Conservation (phyloP, 768 basidiomycete genomes). For the Pluteus cervinus region DNA sequence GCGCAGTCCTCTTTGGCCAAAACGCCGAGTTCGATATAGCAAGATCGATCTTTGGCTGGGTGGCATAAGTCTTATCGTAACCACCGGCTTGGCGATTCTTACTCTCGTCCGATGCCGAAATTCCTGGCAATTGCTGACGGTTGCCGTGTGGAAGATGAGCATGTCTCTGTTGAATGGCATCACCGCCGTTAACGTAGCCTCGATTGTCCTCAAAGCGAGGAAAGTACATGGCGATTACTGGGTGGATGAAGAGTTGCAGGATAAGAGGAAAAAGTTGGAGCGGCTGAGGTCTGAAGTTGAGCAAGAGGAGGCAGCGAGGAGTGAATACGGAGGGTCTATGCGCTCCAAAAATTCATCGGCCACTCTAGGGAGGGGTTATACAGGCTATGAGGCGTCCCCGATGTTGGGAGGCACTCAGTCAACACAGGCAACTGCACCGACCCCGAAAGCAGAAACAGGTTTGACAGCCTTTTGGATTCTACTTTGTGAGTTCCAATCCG, state of each 20-base stretch:
- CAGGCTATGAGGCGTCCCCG: too few relatives aligned
- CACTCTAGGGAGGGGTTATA: too few relatives aligned
- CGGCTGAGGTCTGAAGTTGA: too few relatives aligned
- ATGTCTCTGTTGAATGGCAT: constrained; percentile 7
- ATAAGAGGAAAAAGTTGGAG: too few relatives aligned
- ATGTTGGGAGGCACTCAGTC: too few relatives aligned
- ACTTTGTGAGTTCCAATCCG: too few relatives aligned
- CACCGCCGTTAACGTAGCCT: constrained; percentile 4
- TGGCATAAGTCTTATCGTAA: not conserved
- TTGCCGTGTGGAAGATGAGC: constrained; percentile 7
- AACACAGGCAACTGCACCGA: too few relatives aligned
- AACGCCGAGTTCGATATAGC: constrained; percentile 2
- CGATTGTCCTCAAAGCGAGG: not conserved
- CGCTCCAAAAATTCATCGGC: too few relatives aligned
- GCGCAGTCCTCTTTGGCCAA: constrained; percentile 5
- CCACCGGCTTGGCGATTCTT: constrained; percentile 3
- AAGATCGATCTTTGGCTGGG: constrained; percentile 3
- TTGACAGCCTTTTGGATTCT: too few relatives aligned
- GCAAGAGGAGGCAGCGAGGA: too few relatives aligned
- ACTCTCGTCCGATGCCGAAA: constrained; percentile 4
- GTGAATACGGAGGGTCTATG: too few relatives aligned
- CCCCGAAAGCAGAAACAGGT: too few relatives aligned
- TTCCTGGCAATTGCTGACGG: constrained; percentile 6
- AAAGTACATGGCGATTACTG: not conserved
- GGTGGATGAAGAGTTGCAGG: constrained; percentile 5